Evolutionary conservation across 1,139 yeast genomes (phyloP).

Genomic region (Cylindricascospora bacillispora): DNA sequence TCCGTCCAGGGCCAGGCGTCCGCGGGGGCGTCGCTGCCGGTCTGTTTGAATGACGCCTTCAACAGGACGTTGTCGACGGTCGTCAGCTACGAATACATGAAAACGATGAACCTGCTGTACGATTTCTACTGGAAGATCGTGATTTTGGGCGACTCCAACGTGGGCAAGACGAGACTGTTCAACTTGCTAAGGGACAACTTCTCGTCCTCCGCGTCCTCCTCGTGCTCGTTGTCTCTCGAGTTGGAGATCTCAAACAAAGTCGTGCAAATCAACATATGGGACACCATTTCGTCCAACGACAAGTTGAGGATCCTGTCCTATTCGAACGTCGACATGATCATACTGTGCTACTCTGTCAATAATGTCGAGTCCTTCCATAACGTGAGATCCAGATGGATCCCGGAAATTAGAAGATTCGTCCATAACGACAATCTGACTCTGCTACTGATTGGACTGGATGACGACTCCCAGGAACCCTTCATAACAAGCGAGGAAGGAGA

Average conservation of each 20-base stretch:
- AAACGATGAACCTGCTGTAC: conserved; percentile 9
- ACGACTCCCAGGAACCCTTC: too few relatives aligned
- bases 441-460: too few relatives aligned
- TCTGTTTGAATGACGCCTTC: too few relatives aligned
- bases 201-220: conserved; percentile 80
- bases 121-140: conserved; percentile 40
- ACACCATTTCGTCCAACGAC: conserved; percentile 89
- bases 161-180: conserved; percentile 83
- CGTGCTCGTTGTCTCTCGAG: conserved; percentile 61
- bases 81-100: conserved; percentile 16
- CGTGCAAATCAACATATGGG: conserved; percentile 76
- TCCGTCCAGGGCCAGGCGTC: too few relatives aligned
- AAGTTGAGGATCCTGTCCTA: conserved; percentile 72
- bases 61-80: conserved; percentile 17
- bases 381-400: conserved; percentile 73
- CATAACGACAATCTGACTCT: too few relatives aligned
- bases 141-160: conserved; percentile 88
- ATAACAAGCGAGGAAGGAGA: too few relatives aligned
- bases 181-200: conserved; percentile 63
- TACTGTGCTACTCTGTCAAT: conserved; percentile 67
- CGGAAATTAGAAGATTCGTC: conserved; percentile 74
- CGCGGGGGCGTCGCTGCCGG: too few relatives aligned
- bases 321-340: conserved; percentile 64
- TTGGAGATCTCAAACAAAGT: conserved; percentile 38
- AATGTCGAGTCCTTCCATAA: conserved; percentile 53